Evolutionary conservation across 148 eudicot species (phyloP).

Genomic region (Silene uniflora): DNA sequence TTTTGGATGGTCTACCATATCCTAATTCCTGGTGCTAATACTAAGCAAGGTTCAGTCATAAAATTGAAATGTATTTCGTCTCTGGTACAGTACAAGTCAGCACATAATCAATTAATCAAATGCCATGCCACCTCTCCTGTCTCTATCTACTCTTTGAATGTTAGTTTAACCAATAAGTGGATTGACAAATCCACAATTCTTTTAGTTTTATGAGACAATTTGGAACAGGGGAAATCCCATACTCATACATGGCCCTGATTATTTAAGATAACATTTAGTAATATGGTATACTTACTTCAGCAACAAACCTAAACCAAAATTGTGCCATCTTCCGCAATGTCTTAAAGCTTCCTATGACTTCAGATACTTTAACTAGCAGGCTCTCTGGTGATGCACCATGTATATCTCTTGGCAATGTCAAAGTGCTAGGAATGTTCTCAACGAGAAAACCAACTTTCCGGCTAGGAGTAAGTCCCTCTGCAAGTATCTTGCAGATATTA

Average conservation of each 20-base stretch:
- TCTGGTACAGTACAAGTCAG: neutral
- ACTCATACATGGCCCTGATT: neutral
- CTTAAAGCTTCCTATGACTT: slow-evolving; percentile 83
- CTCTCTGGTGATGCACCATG: slow-evolving; percentile 83
- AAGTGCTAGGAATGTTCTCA: slow-evolving; percentile 39
- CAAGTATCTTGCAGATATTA: slow-evolving; percentile 77
- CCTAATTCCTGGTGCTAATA: neutral
- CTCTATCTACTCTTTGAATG: neutral
- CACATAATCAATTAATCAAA: neutral
- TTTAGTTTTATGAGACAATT: neutral
- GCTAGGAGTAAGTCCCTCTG: slow-evolving; percentile 77
- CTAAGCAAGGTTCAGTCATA: neutral
- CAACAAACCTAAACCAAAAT: slow-evolving; percentile 72
- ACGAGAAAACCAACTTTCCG: slow-evolving; percentile 46
- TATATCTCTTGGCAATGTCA: slow-evolving; percentile 70
- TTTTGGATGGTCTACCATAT: neutral
- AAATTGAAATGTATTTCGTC: neutral
- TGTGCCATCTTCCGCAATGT: slow-evolving; percentile 70
- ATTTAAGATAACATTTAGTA: slow-evolving; percentile 11
- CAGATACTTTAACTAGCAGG: slow-evolving; percentile 75
- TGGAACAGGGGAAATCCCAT: neutral
- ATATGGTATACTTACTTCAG: slow-evolving; percentile 60
- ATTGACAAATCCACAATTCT: neutral
- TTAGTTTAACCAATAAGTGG: neutral
- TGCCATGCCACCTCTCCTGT: neutral